phyloP scores from a whole-genome alignment of 2,329 filamentous ascomycete genomes.

The Penicillium crustosum region DNA sequence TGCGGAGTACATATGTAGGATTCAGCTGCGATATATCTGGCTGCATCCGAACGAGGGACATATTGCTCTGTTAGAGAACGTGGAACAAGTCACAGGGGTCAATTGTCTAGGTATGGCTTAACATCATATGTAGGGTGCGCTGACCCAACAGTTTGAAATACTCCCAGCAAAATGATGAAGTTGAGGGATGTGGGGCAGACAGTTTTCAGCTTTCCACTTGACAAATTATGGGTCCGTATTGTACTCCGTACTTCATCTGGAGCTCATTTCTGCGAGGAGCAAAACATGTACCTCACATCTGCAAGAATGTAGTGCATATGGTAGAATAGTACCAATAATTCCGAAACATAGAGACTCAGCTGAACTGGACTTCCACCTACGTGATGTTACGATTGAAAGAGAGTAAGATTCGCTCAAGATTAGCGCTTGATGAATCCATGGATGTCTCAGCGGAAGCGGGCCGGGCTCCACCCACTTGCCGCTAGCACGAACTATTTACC shows the following conservation, averaged over 20 bases:
- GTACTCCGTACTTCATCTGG: background rate
- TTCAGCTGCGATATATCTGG: background rate
- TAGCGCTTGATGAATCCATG: background rate
- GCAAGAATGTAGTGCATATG: too few species aligned
- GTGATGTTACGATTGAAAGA: background rate
- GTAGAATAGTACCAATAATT: background rate
- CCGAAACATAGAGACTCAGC: background rate
- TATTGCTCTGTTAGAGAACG: too few species aligned
- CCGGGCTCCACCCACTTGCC: background rate
- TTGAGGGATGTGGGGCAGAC: background rate
- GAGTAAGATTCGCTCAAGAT: background rate
- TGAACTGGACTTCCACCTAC: background rate
- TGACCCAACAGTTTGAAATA: background rate
- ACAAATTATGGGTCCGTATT: background rate
- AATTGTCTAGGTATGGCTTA: background rate
- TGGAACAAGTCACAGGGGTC: background rate
- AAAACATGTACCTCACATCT: background rate
- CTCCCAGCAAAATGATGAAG: background rate
- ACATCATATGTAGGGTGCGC: background rate
- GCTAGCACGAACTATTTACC: slow-evolving; percentile 5
- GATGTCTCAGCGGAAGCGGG: slow-evolving; percentile 2
- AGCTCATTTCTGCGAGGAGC: background rate
- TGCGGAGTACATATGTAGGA: background rate
- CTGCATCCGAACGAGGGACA: background rate
- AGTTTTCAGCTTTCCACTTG: background rate